Conservation (phyloP, 2,329 filamentous ascomycete genomes). For the Neonectria magnoliae region DNA sequence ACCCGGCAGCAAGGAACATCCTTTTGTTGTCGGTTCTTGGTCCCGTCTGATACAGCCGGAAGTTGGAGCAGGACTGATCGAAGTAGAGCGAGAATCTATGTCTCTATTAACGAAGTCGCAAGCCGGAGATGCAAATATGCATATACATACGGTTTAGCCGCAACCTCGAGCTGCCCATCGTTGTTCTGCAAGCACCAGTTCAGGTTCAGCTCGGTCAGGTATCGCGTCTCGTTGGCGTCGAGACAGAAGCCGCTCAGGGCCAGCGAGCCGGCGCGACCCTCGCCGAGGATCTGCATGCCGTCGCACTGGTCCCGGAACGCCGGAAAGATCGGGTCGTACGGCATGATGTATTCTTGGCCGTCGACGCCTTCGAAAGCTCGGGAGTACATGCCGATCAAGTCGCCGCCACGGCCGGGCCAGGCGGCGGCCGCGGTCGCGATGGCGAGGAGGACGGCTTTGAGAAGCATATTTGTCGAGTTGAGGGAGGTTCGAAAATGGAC, state of each 20-base stretch:
- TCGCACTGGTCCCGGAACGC: neutral
- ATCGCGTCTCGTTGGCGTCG: neutral
- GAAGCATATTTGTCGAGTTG: neutral
- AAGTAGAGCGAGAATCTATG: neutral
- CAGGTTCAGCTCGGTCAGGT: slow-evolving; percentile 4
- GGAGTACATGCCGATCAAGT: neutral
- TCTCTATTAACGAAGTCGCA: neutral
- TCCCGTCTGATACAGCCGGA: neutral
- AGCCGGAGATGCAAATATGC: neutral
- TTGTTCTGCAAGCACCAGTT: slow-evolving; percentile 1
- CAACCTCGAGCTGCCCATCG: neutral
- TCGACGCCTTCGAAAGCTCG: neutral
- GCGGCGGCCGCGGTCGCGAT: neutral
- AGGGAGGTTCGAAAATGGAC: neutral
- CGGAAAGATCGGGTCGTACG: neutral
- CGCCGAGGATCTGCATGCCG: neutral
- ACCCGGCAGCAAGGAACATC: neutral
- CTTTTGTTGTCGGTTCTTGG: neutral
- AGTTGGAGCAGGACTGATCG: neutral
- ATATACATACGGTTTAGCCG: neutral
- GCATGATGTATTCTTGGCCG: neutral
- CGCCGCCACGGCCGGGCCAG: neutral
- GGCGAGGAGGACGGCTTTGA: neutral
- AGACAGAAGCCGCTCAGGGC: neutral
- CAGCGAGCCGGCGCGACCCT: neutral